A percentile compares a stretch with the other conserved stretches of the same genome.
phyloP scores from a whole-genome alignment of 768 basidiomycete genomes.

The Pleurotus giganteus region DNA sequence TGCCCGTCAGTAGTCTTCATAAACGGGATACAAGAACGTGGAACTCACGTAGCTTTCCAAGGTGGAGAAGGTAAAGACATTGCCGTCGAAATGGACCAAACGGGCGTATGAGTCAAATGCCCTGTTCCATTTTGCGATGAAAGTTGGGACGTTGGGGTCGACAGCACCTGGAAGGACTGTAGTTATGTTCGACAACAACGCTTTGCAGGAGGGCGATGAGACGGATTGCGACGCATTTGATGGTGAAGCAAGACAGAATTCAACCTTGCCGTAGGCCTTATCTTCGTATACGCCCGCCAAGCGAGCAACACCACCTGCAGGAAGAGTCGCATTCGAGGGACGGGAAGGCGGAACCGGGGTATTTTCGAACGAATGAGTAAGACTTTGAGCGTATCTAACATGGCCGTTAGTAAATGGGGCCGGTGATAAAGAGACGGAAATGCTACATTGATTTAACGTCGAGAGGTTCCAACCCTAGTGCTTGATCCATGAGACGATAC shows the following conservation, averaged over 20 bases:
- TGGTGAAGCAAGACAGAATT: constrained; percentile 19
- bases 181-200: constrained; percentile 5
- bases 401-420: neutral
- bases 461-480: constrained; percentile 17
- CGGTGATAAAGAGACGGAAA: neutral
- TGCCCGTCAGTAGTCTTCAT: neutral
- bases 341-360: constrained; percentile 14
- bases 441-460: constrained; percentile 17
- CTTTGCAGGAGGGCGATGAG: constrained; percentile 9
- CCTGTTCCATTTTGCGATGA: constrained; percentile 16
- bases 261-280: constrained; percentile 20
- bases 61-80: constrained; percentile 18
- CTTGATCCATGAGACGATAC: constrained; percentile 18
- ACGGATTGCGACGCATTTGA: neutral
- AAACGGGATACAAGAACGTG: constrained; percentile 4
- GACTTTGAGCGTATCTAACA: neutral
- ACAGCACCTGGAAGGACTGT: constrained; percentile 20
- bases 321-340: constrained; percentile 14
- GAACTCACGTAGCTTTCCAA: constrained; percentile 17
- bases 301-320: constrained; percentile 12
- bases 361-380: neutral
- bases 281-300: constrained; percentile 23
- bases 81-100: constrained; percentile 19
- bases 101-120: constrained; percentile 17
- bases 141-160: constrained; percentile 16